A percentile compares a stretch with the other conserved stretches of the same genome.
phyloP scores from a whole-genome alignment of 2,329 filamentous ascomycete genomes.

The Rhytidhysteron rufulum region DNA sequence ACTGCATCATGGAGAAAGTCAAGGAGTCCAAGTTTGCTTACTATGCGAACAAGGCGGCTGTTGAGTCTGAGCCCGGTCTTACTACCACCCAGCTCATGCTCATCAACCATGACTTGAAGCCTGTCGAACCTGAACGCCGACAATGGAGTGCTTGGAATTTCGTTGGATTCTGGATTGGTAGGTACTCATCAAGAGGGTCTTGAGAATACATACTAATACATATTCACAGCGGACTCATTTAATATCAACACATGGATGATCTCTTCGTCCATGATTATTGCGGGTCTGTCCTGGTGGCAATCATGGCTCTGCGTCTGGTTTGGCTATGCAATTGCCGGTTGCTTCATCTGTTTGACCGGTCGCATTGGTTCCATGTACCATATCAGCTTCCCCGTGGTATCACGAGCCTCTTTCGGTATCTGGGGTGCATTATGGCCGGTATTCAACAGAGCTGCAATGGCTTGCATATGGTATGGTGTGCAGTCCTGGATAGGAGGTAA shows the following conservation, averaged over 20 bases:
- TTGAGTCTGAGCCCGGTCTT: constrained; percentile 72
- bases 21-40: constrained; percentile 34
- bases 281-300: constrained; percentile 86
- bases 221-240: constrained; percentile 38
- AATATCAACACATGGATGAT: constrained; percentile 86
- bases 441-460: constrained; percentile 83
- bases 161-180: constrained; percentile 76
- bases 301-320: constrained; percentile 74
- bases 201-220: constrained; percentile 10
- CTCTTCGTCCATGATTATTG: constrained; percentile 73
- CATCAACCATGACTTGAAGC: constrained; percentile 76
- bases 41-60: constrained; percentile 59
- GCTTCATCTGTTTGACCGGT: constrained; percentile 73
- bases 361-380: constrained; percentile 85
- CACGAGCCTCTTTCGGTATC: constrained; percentile 76
- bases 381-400: constrained; percentile 81
- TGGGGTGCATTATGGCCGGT: constrained; percentile 89
- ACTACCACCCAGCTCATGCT: constrained; percentile 79
- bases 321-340: constrained; percentile 73
- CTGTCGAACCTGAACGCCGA: constrained; percentile 73
- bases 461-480: constrained; percentile 84
- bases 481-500: constrained; percentile 72
- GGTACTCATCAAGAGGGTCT: constrained; percentile 5
- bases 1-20: constrained; percentile 39
- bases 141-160: constrained; percentile 88